Base-by-base conservation (phyloP, 2,329 filamentous ascomycete genomes). In the Esteya vermicola region DNA sequence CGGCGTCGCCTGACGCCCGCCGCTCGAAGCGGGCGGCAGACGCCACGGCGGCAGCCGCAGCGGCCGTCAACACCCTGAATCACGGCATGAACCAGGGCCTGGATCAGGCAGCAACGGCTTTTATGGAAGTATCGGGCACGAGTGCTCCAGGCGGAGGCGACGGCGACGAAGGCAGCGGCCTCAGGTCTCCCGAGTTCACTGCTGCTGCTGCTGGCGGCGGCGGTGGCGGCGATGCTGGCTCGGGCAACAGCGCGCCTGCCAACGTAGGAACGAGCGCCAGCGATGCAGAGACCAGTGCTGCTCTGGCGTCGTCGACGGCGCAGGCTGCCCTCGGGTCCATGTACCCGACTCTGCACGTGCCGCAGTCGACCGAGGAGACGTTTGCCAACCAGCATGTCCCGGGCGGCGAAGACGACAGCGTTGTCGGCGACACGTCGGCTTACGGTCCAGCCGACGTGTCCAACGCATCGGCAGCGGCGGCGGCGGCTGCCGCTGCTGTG, bases 311-410 rank as follows among this genome's bases (percentile, higher is more conserved):
- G 4, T 75, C 63, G 49, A 76, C 72, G 13, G 72, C 72, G 6
- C 72, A 73, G 31, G 72, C 72, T 12, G 72, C 72, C 22, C 58
- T 76, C 3, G 67, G 66, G 41, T 60, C 59, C 38, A 72, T 76
- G 64, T 76, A 74, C 50, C 72, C 72, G 6, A 72, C 70, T 2
- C 58, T 76, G 4, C 71, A 75, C 46, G 67, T 75, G 3, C 71
- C 72, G 4, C 62, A 65, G 19, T 61, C 69, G 4, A 75, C 72
- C 0, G 71, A 75, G 49, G 71, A 75, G 56, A 69, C 72, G 14
- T 76, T 76, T 52, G 69, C 69, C 6, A 62, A 65, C n/a, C 70
- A 75, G 50, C 55, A 45, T 16, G 32, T 59, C 3, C 56, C 57
- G 12, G 55, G 50, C 33, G 62, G 63, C 30, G 21, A 32, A 18